These are phyloP conservation scores for Suhomyces canberraensis DNA, from an alignment of 805 yeast species.

Conservation along the genomic window DNA sequence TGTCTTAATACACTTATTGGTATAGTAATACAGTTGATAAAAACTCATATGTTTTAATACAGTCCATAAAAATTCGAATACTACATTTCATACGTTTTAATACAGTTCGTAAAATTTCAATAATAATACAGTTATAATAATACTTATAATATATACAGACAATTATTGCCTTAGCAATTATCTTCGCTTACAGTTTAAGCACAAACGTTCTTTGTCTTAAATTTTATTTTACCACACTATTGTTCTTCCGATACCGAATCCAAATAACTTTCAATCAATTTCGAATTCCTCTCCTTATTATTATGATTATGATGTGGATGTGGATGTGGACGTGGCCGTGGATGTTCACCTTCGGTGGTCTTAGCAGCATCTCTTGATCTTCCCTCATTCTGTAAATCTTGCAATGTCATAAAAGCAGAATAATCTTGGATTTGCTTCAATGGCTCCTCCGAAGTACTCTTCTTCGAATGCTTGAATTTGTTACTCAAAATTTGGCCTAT, in stretches of 20 bases:
- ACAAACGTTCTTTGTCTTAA: too few species aligned
- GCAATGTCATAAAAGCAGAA: conserved; percentile 34
- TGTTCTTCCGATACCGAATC: not conserved
- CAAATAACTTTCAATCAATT: not conserved
- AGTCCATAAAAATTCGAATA: too few species aligned
- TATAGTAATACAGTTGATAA: too few species aligned
- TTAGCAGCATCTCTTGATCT: conserved; percentile 19
- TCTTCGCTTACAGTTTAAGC: too few species aligned
- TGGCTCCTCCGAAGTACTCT: conserved; percentile 25
- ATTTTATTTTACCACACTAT: too few species aligned
- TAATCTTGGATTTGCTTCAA: conserved; percentile 40
- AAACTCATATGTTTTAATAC: too few species aligned
- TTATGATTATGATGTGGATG: conserved; percentile 5
- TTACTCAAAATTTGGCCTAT: conserved; percentile 79
- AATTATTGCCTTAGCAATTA: too few species aligned
- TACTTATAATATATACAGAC: too few species aligned
- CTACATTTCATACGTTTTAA: too few species aligned
- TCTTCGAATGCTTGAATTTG: conserved; percentile 50
- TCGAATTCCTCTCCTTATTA: not conserved
- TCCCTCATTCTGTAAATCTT: conserved; percentile 35
- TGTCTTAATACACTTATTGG: too few species aligned
- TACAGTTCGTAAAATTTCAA: too few species aligned
- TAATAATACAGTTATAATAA: too few species aligned
- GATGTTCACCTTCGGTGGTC: conserved; percentile 3
- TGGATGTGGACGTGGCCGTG: conserved; percentile 8